A percentile compares a stretch with the other conserved stretches of the same genome.
Conservation (phyloP, 257 asterid species). For the Capsicum pubescens region DNA sequence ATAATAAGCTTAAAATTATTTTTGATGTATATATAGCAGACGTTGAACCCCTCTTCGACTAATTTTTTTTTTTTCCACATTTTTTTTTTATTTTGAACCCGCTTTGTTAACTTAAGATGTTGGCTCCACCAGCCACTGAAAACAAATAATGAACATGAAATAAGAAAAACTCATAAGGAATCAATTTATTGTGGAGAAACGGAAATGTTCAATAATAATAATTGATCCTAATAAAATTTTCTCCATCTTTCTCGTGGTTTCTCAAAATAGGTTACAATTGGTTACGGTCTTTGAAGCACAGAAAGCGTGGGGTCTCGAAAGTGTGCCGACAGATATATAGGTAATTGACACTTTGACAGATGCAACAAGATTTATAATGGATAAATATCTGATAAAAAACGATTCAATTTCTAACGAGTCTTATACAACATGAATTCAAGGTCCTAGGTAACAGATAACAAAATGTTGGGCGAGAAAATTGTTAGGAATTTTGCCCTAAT, state of each 20-base stretch:
- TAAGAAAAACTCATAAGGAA: neutral
- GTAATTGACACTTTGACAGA: neutral
- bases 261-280: neutral
- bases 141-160: too few species aligned
- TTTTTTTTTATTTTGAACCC: too few species aligned
- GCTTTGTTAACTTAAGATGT: too few species aligned
- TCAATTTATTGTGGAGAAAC: too few species aligned
- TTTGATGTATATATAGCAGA: too few species aligned
- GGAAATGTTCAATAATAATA: neutral
- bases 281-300: neutral
- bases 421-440: neutral
- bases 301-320: neutral
- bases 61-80: too few species aligned
- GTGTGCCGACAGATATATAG: neutral
- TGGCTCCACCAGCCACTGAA: too few species aligned
- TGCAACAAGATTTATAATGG: neutral
- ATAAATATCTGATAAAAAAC: neutral
- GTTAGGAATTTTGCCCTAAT: too few species aligned
- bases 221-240: too few species aligned
- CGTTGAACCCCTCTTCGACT: too few species aligned
- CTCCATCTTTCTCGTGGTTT: neutral
- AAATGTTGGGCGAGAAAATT: too few species aligned
- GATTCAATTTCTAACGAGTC: neutral
- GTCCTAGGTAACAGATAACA: neutral
- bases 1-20: too few species aligned